These are phyloP conservation scores for Trichophyton benhamiae DNA, from an alignment of 2,329 filamentous ascomycete genomes.

Conservation along the genomic window DNA sequence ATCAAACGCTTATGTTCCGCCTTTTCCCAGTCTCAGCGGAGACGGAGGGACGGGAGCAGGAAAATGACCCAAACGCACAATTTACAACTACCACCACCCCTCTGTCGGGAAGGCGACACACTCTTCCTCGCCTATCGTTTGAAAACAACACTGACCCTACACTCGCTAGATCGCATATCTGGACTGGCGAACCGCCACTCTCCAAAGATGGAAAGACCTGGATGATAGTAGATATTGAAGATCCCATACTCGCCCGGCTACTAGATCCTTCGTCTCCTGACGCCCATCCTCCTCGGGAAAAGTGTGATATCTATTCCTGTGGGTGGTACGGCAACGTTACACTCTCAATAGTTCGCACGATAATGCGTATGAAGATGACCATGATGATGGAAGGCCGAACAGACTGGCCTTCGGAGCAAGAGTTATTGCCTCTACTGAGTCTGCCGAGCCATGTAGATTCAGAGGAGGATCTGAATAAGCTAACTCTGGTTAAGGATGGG, in stretches of 20 bases:
- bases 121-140: slow-evolving; percentile 12
- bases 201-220: slow-evolving; percentile 76
- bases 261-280: slow-evolving; percentile 48
- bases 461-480: slow-evolving; percentile 12
- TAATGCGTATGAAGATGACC: slow-evolving; percentile 78
- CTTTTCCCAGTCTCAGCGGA: slow-evolving; percentile 36
- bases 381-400: slow-evolving; percentile 41
- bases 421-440: slow-evolving; percentile 26
- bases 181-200: slow-evolving; percentile 61
- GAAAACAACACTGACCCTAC: slow-evolving; percentile 7
- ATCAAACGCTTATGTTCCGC: slow-evolving; percentile 84
- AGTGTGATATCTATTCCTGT: slow-evolving; percentile 50
- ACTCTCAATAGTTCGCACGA: slow-evolving; percentile 68
- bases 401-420: slow-evolving; percentile 19
- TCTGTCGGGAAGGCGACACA: slow-evolving; percentile 20
- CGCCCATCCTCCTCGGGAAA: slow-evolving; percentile 41
- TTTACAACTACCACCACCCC: slow-evolving; percentile 10
- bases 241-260: slow-evolving; percentile 57
- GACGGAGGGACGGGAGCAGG: slow-evolving; percentile 11
- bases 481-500: slow-evolving; percentile 17
- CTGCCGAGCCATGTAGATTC: slow-evolving; percentile 27
- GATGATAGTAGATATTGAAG: slow-evolving; percentile 86
- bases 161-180: slow-evolving; percentile 48
- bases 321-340: slow-evolving; percentile 80
- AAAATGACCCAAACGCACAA: slow-evolving; percentile 9